Evolutionary conservation across 2,329 filamentous ascomycete species (phyloP), one percentile per base, ranked within the genome.

Genomic region (Venturia oleaginea): DNA sequence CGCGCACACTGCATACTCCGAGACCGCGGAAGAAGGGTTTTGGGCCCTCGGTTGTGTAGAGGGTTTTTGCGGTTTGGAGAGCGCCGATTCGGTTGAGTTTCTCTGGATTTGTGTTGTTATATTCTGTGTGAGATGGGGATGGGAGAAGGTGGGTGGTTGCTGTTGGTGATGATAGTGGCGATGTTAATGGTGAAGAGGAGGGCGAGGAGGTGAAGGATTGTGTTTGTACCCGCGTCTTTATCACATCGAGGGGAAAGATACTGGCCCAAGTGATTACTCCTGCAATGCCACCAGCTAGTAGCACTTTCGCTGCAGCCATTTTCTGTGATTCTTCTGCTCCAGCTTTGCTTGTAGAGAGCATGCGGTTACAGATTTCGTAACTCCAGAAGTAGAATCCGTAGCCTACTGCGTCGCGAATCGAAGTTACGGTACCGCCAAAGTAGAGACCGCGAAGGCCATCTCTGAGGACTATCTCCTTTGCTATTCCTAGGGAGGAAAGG

Each of bases 311-410:
- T 1, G 24, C 59, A n/a, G 40, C 38, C 15, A 17, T 42, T 15
- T 34, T 63, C 19, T 86, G 83, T 62, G 77, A 74, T 22, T 80
- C 71, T 24, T 82, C 75, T 15, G 76, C 78, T 59, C 77, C 68
- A 19, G 73, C 70, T 6, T 76, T 76, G 22, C 78, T 78, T 17
- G 42, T 11, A 2, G 46, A 1, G 74, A 86, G 79, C 63, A 80
- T 78, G 42, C 84, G 81, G 67, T 88, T 91, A 68, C 82, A 85
- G 65, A 92, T 78, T 75, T 95, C 90, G 72, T 97, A 97, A 0
- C 89, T 88, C 89, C 90, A 96, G 75, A 97, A 97, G 73, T 97
- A 97, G 75, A 97, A 97, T 0, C 92, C 93, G 76, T 97, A 97
- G n/a, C 93, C 93, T 64, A 97, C 84, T 65, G 88, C 88, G 76